Base-by-base conservation (phyloP, 225 moss, liverwort and hornwort species). In the Lunularia cruciata region DNA sequence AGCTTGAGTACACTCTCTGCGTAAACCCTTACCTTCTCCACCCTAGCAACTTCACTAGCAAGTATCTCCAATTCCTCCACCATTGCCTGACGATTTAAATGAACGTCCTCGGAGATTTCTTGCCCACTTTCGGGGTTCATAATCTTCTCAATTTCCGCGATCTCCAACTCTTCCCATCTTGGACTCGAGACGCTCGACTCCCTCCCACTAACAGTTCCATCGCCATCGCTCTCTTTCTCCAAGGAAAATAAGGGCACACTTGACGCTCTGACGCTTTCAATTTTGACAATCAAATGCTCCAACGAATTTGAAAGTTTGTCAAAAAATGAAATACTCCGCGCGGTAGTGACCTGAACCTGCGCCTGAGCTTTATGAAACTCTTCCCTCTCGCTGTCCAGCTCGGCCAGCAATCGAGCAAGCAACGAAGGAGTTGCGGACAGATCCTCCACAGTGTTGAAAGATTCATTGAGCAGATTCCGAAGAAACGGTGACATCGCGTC, bases 11-110 rank as follows among this genome's bases (percentile, higher is more conserved):
- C 89, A 53, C 78, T 86, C 69, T 88, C 88, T 1, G 86, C 88
- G 32, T 95, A 92, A 55, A 73, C 60, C 58, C 87, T 79, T 57
- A 87, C 87, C 47, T 72, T 75, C 78, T 90, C 90, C 38, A 92
- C 89, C 67, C 83, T 77, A n/a, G 85, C 81, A 62, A 95, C 82
- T 67, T 95, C 89, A 18, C 72, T 80, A 3, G 92, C 88, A 60
- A 90, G 75, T 31, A 81, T 62, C 64, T 85, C 77, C 5, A 92
- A 52, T 35, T 87, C 79, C 56, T 53, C 72, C 20, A 88, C 83
- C 69, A 81, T 72, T 28, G 62, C 68, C 12, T 63, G 72, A 19
- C 68, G 71, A 33, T 69, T 65, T 28, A 37, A 57, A 5, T 23
- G 14, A 14, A 30, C 6, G 34, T 40, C 26, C 20, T 60, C 62